Evolutionary conservation across 2,329 filamentous ascomycete genomes (phyloP).

Genomic region (Alternaria longipes): DNA sequence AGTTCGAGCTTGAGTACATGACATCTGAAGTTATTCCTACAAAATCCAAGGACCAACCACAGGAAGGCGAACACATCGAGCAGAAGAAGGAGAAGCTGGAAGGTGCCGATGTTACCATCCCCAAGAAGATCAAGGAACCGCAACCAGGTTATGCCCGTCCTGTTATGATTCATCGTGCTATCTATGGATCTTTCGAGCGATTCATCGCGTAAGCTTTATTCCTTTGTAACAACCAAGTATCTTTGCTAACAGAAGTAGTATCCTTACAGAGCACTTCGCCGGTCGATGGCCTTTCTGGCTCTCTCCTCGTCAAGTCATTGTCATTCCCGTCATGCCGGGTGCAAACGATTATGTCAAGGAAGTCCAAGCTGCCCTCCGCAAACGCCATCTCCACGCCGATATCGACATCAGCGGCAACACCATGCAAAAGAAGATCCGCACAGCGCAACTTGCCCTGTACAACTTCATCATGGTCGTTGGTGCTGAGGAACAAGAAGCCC

Average conservation of each 20-base stretch:
- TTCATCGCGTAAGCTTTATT: constrained; percentile 64
- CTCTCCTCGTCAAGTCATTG: constrained; percentile 80
- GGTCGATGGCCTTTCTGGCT: constrained; percentile 93
- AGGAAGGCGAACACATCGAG: constrained; percentile 37
- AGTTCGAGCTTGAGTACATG: constrained; percentile 89
- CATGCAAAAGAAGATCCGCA: constrained; percentile 89
- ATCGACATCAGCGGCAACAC: constrained; percentile 79
- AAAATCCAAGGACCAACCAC: constrained; percentile 46
- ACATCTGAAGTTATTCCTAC: constrained; percentile 68
- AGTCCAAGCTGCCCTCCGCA: constrained; percentile 73
- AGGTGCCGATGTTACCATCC: constrained; percentile 23
- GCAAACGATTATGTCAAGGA: constrained; percentile 78
- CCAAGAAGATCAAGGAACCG: constrained; percentile 40
- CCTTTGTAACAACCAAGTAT: neutral
- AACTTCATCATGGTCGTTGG: constrained; percentile 82
- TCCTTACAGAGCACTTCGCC: constrained; percentile 83
- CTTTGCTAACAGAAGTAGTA: constrained; percentile 50
- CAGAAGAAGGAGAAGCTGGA: constrained; percentile 33
- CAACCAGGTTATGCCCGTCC: constrained; percentile 72
- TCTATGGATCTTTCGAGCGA: constrained; percentile 75
- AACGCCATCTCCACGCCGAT: constrained; percentile 74
- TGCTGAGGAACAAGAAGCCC: constrained; percentile 66
- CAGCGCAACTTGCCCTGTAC: constrained; percentile 80
- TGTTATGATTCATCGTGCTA: constrained; percentile 87
- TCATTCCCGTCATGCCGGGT: constrained; percentile 79